Conservation (phyloP, 2,329 filamentous ascomycete species). For the Paracorniculantispora psalliotae region DNA sequence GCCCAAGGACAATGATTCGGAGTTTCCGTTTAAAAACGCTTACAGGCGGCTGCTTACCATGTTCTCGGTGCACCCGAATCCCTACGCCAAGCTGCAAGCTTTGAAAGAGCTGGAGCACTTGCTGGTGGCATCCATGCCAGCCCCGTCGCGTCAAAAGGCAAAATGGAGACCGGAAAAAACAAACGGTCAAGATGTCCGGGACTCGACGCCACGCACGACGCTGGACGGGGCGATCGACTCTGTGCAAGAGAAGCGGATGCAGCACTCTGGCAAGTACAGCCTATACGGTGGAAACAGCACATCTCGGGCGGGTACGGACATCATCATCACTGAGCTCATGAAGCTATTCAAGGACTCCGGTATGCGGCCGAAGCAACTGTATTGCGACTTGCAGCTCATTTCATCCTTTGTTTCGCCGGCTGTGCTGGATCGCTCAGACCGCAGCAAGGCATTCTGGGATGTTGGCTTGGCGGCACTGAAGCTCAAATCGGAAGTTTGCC, state of each 20-base stretch:
- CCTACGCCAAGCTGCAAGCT: slow-evolving; percentile 77
- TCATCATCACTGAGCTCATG: slow-evolving; percentile 62
- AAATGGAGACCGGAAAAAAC: slow-evolving; percentile 20
- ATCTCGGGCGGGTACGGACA: slow-evolving; percentile 37
- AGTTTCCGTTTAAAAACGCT: slow-evolving; percentile 76
- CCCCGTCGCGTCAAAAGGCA: slow-evolving; percentile 29
- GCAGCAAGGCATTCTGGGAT: slow-evolving; percentile 82
- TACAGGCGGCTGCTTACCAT: slow-evolving; percentile 76
- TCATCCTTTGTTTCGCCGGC: slow-evolving; percentile 59
- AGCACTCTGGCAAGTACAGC: slow-evolving; percentile 24
- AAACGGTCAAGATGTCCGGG: slow-evolving; percentile 26
- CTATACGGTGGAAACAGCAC: not conserved
- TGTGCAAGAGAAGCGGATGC: slow-evolving; percentile 62
- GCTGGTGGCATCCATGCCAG: slow-evolving; percentile 64
- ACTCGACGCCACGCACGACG: slow-evolving; percentile 33
- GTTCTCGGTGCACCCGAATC: slow-evolving; percentile 86
- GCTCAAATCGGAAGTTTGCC: slow-evolving; percentile 81
- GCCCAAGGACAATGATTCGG: slow-evolving; percentile 24
- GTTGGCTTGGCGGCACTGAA: slow-evolving; percentile 82
- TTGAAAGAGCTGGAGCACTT: slow-evolving; percentile 79
- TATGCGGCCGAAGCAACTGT: slow-evolving; percentile 73
- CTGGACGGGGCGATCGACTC: slow-evolving; percentile 67
- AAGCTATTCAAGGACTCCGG: slow-evolving; percentile 61
- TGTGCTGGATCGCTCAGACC: slow-evolving; percentile 57
- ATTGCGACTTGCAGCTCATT: slow-evolving; percentile 75